Percentiles rank a stretch among this genome's conserved stretches.
phyloP scores from a whole-genome alignment of 1,284 basidiomycete genomes.

The Heterobasidion occidentale region DNA sequence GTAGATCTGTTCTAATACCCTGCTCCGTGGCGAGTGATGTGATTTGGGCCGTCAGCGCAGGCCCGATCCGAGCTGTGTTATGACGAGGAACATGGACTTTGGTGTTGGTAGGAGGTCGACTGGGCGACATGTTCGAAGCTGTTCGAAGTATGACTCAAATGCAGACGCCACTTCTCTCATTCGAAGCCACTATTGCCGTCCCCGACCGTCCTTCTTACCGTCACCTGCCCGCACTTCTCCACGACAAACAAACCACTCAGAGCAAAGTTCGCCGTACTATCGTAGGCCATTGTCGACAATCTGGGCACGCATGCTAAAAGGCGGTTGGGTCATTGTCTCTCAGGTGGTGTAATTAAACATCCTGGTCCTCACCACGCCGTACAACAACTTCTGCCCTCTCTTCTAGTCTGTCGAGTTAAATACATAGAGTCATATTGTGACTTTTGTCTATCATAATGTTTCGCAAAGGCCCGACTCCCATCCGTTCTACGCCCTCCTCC shows the following conservation, averaged over 20 bases:
- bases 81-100: constrained; percentile 66
- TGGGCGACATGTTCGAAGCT: constrained; percentile 43
- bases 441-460: constrained; percentile 1
- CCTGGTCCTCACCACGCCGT: not conserved
- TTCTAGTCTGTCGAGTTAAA: not conserved
- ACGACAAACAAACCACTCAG: no score
- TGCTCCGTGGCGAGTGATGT: constrained; percentile 44
- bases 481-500: constrained; percentile 17
- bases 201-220: not conserved
- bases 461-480: constrained; percentile 5
- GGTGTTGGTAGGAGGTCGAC: constrained; percentile 40
- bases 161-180: no score
- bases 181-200: no score
- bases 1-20: constrained; percentile 42
- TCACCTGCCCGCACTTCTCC: not conserved
- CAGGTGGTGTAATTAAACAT: no score
- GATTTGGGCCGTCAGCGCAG: constrained; percentile 52
- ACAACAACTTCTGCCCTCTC: not conserved
- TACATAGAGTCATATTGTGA: not conserved
- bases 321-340: no score
- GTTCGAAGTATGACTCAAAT: not conserved
- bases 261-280: no score
- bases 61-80: constrained; percentile 61
- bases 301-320: no score
- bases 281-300: no score